phyloP scores from a whole-genome alignment of 2,329 filamentous ascomycete genomes.

The Escovopsis sp. region DNA sequence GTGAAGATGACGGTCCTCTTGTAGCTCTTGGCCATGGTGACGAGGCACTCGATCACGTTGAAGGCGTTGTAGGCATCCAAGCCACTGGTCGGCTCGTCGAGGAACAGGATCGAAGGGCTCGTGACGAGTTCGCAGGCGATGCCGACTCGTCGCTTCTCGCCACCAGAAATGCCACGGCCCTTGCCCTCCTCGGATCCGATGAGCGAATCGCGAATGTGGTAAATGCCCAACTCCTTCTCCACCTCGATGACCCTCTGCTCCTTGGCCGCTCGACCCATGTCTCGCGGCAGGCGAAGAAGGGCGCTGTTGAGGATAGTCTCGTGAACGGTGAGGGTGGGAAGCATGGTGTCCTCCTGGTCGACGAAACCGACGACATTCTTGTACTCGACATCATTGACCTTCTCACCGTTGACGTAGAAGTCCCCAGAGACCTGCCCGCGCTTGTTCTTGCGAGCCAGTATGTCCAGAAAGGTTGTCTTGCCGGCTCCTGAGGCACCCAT shows the following conservation, averaged over 20 bases:
- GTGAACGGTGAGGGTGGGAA: conserved; percentile 90
- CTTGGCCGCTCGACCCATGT: conserved; percentile 81
- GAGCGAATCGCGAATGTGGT: conserved; percentile 83
- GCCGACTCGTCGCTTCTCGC: conserved; percentile 88
- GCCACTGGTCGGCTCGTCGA: conserved; percentile 94
- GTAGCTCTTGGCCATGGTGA: conserved; percentile 88
- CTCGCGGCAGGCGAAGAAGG: conserved; percentile 73
- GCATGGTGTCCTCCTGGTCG: conserved; percentile 94
- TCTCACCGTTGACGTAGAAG: conserved; percentile 89
- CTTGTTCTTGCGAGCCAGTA: conserved; percentile 94
- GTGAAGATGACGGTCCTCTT: conserved; percentile 96
- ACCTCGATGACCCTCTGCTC: conserved; percentile 85
- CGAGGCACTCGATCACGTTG: conserved; percentile 92
- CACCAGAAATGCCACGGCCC: conserved; percentile 89
- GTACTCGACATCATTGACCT: conserved; percentile 70
- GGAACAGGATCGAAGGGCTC: conserved; percentile 89
- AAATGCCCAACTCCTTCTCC: conserved; percentile 88
- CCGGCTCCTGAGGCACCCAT: conserved; percentile 97
- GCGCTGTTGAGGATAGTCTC: conserved; percentile 95
- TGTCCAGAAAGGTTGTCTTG: conserved; percentile 94
- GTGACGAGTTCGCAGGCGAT: conserved; percentile 97
- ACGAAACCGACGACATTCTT: conserved; percentile 91
- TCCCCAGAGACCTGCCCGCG: conserved; percentile 63
- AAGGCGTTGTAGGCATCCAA: conserved; percentile 95
- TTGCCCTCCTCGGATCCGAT: conserved; percentile 94